phyloP scores from a whole-genome alignment of 2,329 filamentous ascomycete species.

The Epichloe gansuensis region DNA sequence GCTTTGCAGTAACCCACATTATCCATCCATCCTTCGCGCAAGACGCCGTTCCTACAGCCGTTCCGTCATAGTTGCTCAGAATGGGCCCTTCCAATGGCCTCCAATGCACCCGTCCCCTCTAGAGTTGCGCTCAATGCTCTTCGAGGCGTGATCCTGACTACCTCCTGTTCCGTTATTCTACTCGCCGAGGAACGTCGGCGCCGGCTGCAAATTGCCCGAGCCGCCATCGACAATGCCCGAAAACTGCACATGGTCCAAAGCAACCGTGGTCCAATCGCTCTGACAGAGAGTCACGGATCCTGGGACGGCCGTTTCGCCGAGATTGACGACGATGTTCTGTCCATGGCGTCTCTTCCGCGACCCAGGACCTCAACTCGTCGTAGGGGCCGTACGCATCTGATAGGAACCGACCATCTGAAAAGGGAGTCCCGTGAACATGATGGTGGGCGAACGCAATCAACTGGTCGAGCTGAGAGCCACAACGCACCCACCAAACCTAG shows the following conservation, averaged over 20 bases:
- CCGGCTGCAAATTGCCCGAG: conserved; percentile 36
- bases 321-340: conserved; percentile 15
- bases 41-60: not conserved
- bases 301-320: conserved; percentile 10
- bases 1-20: not conserved
- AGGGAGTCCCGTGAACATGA: conserved; percentile 2
- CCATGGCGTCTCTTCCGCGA: conserved; percentile 7
- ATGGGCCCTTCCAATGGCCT: conserved; percentile 28
- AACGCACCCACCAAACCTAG: not conserved
- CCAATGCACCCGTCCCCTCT: conserved; percentile 37
- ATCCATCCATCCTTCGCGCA: not conserved
- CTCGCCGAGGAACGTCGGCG: conserved; percentile 44
- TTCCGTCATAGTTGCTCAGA: not conserved
- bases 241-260: conserved; percentile 31
- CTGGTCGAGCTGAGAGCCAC: not conserved
- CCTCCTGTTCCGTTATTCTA: conserved; percentile 41
- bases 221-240: conserved; percentile 39
- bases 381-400: conserved; percentile 10
- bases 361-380: conserved; percentile 17
- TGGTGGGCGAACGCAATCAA: not conserved
- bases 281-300: conserved; percentile 13
- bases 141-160: conserved; percentile 41
- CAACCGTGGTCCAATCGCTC: conserved; percentile 16
- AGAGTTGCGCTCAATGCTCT: conserved; percentile 43
- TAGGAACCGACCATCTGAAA: not conserved